Conservation (phyloP, 164 flowering plant species). For the Piper longum region DNA sequence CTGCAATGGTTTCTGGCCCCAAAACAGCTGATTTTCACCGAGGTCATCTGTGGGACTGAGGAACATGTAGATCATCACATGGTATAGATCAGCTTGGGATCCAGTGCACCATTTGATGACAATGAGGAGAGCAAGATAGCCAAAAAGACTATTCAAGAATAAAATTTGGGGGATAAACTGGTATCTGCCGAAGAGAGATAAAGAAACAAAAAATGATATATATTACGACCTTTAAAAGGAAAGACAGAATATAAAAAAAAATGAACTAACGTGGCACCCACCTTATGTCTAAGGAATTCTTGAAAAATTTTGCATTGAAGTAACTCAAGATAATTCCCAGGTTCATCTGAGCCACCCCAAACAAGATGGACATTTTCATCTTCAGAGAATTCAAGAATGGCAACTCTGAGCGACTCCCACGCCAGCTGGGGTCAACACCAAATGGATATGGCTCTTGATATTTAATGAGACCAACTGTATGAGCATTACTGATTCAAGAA, state of each 20-base stretch:
- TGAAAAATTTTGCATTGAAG: slow-evolving; percentile 69
- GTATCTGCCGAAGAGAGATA: slow-evolving; percentile 35
- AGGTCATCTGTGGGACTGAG: slow-evolving; percentile 83
- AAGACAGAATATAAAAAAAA: neutral
- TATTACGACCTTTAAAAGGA: neutral
- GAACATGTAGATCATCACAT: slow-evolving; percentile 98
- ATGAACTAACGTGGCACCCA: slow-evolving; percentile 11
- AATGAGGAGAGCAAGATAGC: slow-evolving; percentile 85
- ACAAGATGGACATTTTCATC: slow-evolving; percentile 93
- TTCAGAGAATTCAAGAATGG: slow-evolving; percentile 88
- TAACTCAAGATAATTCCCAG: slow-evolving; percentile 75
- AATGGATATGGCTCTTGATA: slow-evolving; percentile 67
- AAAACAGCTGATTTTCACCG: slow-evolving; percentile 80
- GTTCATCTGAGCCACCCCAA: slow-evolving; percentile 81
- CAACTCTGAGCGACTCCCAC: slow-evolving; percentile 89
- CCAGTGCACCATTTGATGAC: slow-evolving; percentile 92
- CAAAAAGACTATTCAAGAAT: slow-evolving; percentile 87
- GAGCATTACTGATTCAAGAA: slow-evolving; percentile 45
- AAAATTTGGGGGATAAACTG: slow-evolving; percentile 93
- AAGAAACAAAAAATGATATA: slow-evolving; percentile 6
- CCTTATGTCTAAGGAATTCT: slow-evolving; percentile 72
- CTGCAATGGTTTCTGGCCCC: slow-evolving; percentile 92
- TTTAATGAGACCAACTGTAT: slow-evolving; percentile 54
- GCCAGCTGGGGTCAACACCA: slow-evolving; percentile 97
- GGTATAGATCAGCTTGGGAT: slow-evolving; percentile 89